Evolutionary conservation across 225 moss, liverwort and hornwort species (phyloP).

Genomic region (Ulota crispa): DNA sequence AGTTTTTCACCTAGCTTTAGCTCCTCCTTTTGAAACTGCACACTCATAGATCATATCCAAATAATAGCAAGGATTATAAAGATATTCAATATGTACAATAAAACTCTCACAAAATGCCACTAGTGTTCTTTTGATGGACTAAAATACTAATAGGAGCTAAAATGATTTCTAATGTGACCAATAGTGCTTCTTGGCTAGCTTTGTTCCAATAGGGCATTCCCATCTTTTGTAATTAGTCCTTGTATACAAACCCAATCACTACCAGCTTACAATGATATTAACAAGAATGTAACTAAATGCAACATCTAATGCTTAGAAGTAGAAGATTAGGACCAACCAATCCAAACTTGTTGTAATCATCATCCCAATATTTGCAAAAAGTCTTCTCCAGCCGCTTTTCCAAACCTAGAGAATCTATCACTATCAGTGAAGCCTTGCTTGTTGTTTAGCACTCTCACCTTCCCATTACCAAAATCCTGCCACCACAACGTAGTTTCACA

Average conservation of each 20-base stretch:
- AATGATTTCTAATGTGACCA: not conserved
- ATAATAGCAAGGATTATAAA: not conserved
- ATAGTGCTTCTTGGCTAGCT: not conserved
- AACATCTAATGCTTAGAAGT: not conserved
- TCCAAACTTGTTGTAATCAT: slow-evolving; percentile 56
- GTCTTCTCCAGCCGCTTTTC: slow-evolving; percentile 70
- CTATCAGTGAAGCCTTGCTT: slow-evolving; percentile 88
- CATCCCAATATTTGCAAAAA: slow-evolving; percentile 71
- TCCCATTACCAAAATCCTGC: slow-evolving; percentile 62
- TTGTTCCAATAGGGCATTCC: not conserved
- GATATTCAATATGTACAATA: not conserved
- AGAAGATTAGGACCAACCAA: slow-evolving; percentile 46
- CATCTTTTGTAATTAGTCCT: not conserved
- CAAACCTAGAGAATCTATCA: slow-evolving; percentile 64
- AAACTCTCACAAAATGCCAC: not conserved
- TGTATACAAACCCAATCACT: not conserved
- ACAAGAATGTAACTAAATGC: not conserved
- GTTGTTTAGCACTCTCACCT: slow-evolving; percentile 72
- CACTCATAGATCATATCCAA: not conserved
- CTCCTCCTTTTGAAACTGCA: slow-evolving; percentile 38
- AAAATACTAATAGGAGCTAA: not conserved
- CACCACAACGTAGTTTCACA: slow-evolving; percentile 22
- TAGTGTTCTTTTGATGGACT: not conserved
- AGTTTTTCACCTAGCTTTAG: slow-evolving; percentile 32
- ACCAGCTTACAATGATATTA: not conserved